Conservation (phyloP, 305 asterid species). For the Plantago coronopus region DNA sequence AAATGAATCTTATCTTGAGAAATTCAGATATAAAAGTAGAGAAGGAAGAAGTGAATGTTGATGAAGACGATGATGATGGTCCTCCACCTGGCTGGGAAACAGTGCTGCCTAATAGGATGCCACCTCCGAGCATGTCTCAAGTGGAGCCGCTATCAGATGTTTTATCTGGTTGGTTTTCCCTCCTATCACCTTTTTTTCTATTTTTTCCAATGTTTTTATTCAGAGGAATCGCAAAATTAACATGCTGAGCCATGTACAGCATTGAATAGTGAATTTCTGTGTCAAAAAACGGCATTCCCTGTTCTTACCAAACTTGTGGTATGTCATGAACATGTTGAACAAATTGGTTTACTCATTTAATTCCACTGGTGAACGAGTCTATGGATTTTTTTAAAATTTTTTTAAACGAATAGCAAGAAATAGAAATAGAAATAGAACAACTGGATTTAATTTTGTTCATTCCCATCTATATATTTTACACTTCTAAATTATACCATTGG, state of each 20-base stretch:
- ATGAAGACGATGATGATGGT: slow-evolving; percentile 43
- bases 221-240: not conserved
- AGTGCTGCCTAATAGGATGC: slow-evolving; percentile 34
- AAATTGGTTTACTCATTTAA: no score
- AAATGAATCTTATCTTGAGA: slow-evolving; percentile 25
- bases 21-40: slow-evolving; percentile 42
- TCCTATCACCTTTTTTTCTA: slow-evolving; percentile 2
- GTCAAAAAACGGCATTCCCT: no score
- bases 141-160: slow-evolving; percentile 31
- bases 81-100: slow-evolving; percentile 82
- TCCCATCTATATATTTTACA: no score
- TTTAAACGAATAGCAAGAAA: no score
- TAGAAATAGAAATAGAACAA: no score
- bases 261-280: no score
- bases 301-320: no score
- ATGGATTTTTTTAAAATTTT: no score
- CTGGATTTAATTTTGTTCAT: no score
- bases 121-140: slow-evolving; percentile 34
- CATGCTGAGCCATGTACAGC: not conserved
- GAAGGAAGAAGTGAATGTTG: slow-evolving; percentile 34
- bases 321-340: no score
- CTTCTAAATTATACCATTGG: no score
- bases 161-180: slow-evolving; percentile 42
- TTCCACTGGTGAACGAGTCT: no score
- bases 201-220: not conserved